Evolutionary conservation across 768 basidiomycete species (phyloP).

Genomic region (Calocybe indica): DNA sequence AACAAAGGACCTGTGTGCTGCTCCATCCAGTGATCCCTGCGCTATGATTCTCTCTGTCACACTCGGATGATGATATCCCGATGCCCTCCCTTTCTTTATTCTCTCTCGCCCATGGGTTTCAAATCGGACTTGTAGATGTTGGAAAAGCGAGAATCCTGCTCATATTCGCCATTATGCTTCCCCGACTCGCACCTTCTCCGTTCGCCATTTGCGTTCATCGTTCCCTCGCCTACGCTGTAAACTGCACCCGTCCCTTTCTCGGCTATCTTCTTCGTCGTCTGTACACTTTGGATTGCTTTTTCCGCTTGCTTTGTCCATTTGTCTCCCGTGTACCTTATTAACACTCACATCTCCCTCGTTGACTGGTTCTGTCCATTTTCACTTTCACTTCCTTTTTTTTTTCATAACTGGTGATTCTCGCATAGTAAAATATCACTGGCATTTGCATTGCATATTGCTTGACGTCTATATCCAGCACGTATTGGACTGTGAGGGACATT

Average conservation of each 20-base stretch:
- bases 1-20: slow-evolving; percentile 46
- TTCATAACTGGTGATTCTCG: neutral
- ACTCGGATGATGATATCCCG: neutral
- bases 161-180: slow-evolving; percentile 3
- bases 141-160: slow-evolving; percentile 11
- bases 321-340: slow-evolving; percentile 12
- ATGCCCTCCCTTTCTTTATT: neutral
- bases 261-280: neutral
- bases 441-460: no score
- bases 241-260: neutral
- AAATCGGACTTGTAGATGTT: slow-evolving; percentile 15
- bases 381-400: neutral
- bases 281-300: slow-evolving; percentile 7
- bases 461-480: no score
- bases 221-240: neutral
- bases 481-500: no score
- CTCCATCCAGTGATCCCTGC: slow-evolving; percentile 44
- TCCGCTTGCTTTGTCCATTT: slow-evolving; percentile 4
- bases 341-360: neutral
- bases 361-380: neutral
- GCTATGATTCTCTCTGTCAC: neutral
- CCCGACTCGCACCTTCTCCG: slow-evolving; percentile 7
- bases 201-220: slow-evolving; percentile 1
- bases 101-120: neutral
- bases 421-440: neutral